Evolutionary conservation across 2,329 filamentous ascomycete species (phyloP).

Genomic region (Botryosphaeria dothidea): DNA sequence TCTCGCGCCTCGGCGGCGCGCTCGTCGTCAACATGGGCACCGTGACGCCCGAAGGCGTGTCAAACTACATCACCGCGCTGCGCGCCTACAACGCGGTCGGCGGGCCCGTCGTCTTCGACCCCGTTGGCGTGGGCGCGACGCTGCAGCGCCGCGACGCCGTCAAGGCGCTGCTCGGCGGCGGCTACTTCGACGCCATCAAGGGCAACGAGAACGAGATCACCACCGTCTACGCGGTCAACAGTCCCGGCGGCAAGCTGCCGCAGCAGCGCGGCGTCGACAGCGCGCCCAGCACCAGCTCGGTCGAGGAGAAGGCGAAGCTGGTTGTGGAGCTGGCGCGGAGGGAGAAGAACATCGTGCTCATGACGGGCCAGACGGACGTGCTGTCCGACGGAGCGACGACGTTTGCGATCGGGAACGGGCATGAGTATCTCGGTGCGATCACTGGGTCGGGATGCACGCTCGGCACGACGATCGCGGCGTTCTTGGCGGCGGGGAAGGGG

Average conservation of each 20-base stretch:
- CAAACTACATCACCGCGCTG: constrained; percentile 73
- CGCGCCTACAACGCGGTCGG: constrained; percentile 77
- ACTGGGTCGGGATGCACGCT: constrained; percentile 81
- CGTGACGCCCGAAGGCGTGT: constrained; percentile 71
- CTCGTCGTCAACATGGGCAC: constrained; percentile 96
- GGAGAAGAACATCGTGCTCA: constrained; percentile 72
- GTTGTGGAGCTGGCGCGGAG: constrained; percentile 67
- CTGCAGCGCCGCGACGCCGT: constrained; percentile 70
- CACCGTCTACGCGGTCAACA: constrained; percentile 53
- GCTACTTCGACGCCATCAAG: constrained; percentile 87
- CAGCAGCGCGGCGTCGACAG: constrained; percentile 87
- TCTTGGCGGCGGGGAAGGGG: constrained; percentile 62
- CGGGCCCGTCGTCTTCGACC: constrained; percentile 80
- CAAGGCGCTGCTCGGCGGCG: constrained; percentile 67
- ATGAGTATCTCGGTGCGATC: constrained; percentile 67
- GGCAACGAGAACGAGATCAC: constrained; percentile 89
- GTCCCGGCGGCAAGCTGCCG: not conserved
- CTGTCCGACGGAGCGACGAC: constrained; percentile 73
- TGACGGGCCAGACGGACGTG: constrained; percentile 79
- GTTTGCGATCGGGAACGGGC: constrained; percentile 73
- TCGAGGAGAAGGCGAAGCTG: constrained; percentile 60
- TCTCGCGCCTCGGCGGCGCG: constrained; percentile 74
- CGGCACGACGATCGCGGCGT: constrained; percentile 77
- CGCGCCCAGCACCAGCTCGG: constrained; percentile 52
- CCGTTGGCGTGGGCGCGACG: constrained; percentile 87